These are phyloP conservation scores for Castanea mollissima DNA, from an alignment of 306 rosid genomes.

Conservation along the genomic window DNA sequence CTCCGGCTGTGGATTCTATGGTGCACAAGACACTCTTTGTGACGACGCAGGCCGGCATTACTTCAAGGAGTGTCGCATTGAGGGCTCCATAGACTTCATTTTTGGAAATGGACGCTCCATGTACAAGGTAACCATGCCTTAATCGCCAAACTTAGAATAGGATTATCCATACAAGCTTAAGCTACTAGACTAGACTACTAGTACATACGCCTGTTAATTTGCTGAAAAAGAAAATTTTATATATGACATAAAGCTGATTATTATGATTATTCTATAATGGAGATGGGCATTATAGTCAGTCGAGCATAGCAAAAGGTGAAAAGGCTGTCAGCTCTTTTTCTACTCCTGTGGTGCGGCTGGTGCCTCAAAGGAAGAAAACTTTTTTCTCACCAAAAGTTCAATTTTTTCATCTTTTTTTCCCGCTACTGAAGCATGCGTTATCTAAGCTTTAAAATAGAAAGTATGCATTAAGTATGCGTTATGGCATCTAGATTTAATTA, in stretches of 20 bases:
- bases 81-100: conserved; percentile 90
- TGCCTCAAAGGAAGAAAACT: not conserved
- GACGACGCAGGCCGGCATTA: conserved; percentile 97
- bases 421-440: not conserved
- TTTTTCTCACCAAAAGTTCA: not conserved
- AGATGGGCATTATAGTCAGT: not conserved
- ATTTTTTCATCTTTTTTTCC: not conserved
- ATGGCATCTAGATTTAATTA: not conserved
- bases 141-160: not conserved
- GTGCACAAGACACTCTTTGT: conserved; percentile 85
- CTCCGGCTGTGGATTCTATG: conserved; percentile 79
- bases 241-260: no score
- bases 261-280: no score
- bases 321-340: not conserved
- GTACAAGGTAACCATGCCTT: conserved; percentile 55
- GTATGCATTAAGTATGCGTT: not conserved
- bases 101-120: conserved; percentile 92
- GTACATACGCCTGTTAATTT: no score
- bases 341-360: not conserved
- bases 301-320: not conserved
- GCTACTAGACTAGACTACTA: no score
- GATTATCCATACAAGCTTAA: not conserved
- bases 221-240: no score
- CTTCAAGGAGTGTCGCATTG: conserved; percentile 86
- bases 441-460: not conserved